Conservation (phyloP, 2,329 filamentous ascomycete genomes). For the Talaromyces piceae region DNA sequence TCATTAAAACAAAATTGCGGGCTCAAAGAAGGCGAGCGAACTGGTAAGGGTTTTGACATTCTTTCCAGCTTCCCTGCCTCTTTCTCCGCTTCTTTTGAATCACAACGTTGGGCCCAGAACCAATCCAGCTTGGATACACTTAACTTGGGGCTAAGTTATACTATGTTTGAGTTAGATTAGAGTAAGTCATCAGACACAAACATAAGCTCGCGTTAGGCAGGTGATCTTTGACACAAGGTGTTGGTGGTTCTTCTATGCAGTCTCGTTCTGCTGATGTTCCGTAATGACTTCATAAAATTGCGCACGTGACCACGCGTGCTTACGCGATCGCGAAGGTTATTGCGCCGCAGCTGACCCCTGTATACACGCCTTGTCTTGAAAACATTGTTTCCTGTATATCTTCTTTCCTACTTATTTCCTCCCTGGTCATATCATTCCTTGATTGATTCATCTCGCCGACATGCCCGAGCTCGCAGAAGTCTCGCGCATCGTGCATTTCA, state of each 20-base stretch:
- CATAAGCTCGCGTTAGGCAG: neutral
- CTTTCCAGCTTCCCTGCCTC: constrained; percentile 18
- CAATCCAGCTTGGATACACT: constrained; percentile 29
- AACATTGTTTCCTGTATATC: neutral
- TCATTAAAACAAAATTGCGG: constrained; percentile 75
- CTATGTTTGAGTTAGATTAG: neutral
- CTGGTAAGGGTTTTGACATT: constrained; percentile 35
- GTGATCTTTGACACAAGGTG: neutral
- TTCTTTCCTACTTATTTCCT: neutral
- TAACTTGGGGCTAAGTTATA: neutral
- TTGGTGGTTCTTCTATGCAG: neutral
- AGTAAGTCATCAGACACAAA: neutral
- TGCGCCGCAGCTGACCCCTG: neutral
- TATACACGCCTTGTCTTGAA: neutral
- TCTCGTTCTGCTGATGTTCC: neutral
- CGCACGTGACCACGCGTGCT: neutral
- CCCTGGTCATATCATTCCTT: too few species aligned
- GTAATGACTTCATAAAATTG: neutral
- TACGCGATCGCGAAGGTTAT: neutral
- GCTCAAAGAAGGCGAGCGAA: constrained; percentile 49
- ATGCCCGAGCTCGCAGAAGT: constrained; percentile 55
- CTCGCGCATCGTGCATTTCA: constrained; percentile 76
- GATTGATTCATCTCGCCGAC: too few species aligned
- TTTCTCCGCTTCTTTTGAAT: constrained; percentile 18
- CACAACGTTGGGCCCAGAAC: constrained; percentile 27